phyloP scores from a whole-genome alignment of 2,329 filamentous ascomycete genomes.

The Epichloe amarillans region DNA sequence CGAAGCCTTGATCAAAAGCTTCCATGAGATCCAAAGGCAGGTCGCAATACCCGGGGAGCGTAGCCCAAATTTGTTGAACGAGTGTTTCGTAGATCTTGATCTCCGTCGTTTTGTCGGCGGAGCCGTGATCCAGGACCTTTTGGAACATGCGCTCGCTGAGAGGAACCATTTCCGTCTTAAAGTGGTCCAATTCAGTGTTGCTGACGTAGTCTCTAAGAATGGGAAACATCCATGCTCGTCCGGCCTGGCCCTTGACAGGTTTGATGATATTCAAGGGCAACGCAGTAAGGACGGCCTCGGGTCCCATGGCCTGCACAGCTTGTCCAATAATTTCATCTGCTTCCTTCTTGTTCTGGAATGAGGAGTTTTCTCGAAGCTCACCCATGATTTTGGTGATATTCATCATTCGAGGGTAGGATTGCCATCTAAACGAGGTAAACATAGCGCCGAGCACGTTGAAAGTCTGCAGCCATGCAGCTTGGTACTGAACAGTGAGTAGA shows the following conservation, averaged over 20 bases:
- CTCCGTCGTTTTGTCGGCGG: slow-evolving; percentile 82
- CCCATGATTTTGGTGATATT: slow-evolving; percentile 69
- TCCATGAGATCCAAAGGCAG: slow-evolving; percentile 65
- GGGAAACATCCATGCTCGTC: slow-evolving; percentile 88
- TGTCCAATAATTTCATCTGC: slow-evolving; percentile 82
- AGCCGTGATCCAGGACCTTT: slow-evolving; percentile 68
- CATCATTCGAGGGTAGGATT: slow-evolving; percentile 62
- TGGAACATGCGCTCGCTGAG: slow-evolving; percentile 86
- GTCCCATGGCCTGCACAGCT: slow-evolving; percentile 81
- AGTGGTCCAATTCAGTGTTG: slow-evolving; percentile 78
- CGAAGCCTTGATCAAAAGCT: slow-evolving; percentile 77
- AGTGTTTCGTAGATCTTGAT: slow-evolving; percentile 96
- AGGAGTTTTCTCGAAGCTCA: slow-evolving; percentile 74
- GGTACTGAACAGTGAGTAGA: slow-evolving; percentile 79
- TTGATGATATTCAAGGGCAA: slow-evolving; percentile 77
- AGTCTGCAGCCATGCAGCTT: slow-evolving; percentile 87
- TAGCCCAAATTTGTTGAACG: slow-evolving; percentile 90
- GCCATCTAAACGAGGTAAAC: slow-evolving; percentile 80
- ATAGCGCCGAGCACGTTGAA: slow-evolving; percentile 80
- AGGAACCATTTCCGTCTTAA: slow-evolving; percentile 74
- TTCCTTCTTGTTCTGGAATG: slow-evolving; percentile 88
- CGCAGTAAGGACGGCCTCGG: slow-evolving; percentile 66
- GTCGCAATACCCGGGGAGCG: slow-evolving; percentile 89
- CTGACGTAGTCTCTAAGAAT: slow-evolving; percentile 79
- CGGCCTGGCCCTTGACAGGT: slow-evolving; percentile 63